Evolutionary conservation across 306 rosid genomes (phyloP).

Genomic region (Oemleria cerasiformis): DNA sequence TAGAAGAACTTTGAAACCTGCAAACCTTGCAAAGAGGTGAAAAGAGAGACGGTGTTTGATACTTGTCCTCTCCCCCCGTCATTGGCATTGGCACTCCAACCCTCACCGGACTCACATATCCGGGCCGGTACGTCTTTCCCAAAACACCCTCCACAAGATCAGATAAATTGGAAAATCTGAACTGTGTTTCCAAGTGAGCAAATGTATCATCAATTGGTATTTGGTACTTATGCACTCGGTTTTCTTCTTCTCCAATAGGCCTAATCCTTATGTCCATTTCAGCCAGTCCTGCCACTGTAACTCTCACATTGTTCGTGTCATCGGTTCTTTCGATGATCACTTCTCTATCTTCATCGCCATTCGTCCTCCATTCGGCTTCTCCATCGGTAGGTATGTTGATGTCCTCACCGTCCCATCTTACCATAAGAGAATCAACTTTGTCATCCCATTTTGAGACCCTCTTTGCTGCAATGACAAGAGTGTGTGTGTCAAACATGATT

Average conservation of each 20-base stretch:
- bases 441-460: conserved; percentile 61
- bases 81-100: conserved; percentile 60
- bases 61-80: conserved; percentile 77
- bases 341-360: conserved; percentile 40
- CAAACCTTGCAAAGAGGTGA: conserved; percentile 52
- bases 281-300: conserved; percentile 47
- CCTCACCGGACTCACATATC: conserved; percentile 63
- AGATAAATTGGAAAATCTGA: conserved; percentile 47
- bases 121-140: conserved; percentile 70
- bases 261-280: conserved; percentile 58
- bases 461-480: conserved; percentile 61
- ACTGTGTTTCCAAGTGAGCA: conserved; percentile 74
- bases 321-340: conserved; percentile 71
- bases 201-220: conserved; percentile 57
- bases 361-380: conserved; percentile 61
- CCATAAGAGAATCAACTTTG: conserved; percentile 45
- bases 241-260: conserved; percentile 60
- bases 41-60: conserved; percentile 45
- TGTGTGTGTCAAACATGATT: conserved; percentile 64
- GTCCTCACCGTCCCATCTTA: conserved; percentile 54
- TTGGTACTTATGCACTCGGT: conserved; percentile 65
- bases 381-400: conserved; percentile 41
- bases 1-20: conserved; percentile 50
- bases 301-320: conserved; percentile 52
- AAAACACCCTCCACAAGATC: conserved; percentile 64